A percentile compares a stretch with the other conserved stretches of the same genome.
phyloP scores from a whole-genome alignment of 2,329 filamentous ascomycete genomes.

The Beauveria scarabaeidicola region DNA sequence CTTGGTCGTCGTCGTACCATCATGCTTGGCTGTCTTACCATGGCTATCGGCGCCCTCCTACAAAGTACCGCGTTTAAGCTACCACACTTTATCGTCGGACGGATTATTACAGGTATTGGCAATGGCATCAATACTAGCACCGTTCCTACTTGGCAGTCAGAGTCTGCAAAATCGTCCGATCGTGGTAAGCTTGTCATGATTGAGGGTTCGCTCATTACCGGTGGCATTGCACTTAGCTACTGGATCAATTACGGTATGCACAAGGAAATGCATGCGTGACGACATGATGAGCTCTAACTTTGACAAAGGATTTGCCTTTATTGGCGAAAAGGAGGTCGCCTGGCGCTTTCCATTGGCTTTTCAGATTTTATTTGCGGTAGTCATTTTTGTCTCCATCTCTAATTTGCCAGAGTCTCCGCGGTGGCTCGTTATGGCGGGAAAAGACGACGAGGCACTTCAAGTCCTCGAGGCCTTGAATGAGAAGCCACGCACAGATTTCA shows the following conservation, averaged over 20 bases:
- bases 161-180: slow-evolving; percentile 39
- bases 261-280: background rate
- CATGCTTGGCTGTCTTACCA: slow-evolving; percentile 42
- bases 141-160: slow-evolving; percentile 41
- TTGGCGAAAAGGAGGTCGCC: slow-evolving; percentile 17
- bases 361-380: slow-evolving; percentile 15
- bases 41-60: slow-evolving; percentile 39
- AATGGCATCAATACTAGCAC: slow-evolving; percentile 42
- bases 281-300: background rate
- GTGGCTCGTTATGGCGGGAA: slow-evolving; percentile 24
- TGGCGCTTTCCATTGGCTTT: slow-evolving; percentile 24
- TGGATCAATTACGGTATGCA: slow-evolving; percentile 40
- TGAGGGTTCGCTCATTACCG: slow-evolving; percentile 39
- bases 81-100: slow-evolving; percentile 37
- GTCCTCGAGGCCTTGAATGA: slow-evolving; percentile 32
- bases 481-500: slow-evolving; percentile 1
- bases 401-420: slow-evolving; percentile 24
- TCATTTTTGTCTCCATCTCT: slow-evolving; percentile 9
- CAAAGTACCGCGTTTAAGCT: slow-evolving; percentile 40
- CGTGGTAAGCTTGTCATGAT: slow-evolving; percentile 43
- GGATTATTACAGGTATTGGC: slow-evolving; percentile 41
- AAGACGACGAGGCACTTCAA: slow-evolving; percentile 31
- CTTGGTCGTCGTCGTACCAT: slow-evolving; percentile 46
- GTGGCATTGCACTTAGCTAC: slow-evolving; percentile 39
- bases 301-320: slow-evolving; percentile 5